Evolutionary conservation across 305 asterid genomes (phyloP), one percentile per base, ranked within the genome.

Genomic region (Fraxinus angustifolia): DNA sequence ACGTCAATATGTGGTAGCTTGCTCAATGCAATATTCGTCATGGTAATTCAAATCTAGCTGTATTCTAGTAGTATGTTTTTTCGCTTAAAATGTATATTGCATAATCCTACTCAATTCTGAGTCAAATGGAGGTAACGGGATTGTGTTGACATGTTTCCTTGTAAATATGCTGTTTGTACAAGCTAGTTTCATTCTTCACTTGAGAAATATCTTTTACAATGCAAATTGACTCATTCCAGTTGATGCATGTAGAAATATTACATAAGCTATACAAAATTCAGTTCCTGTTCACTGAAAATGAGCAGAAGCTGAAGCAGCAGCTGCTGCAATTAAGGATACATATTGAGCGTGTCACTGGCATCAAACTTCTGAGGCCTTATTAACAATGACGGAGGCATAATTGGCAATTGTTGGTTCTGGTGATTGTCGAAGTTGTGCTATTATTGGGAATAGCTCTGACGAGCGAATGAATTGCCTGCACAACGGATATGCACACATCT

Each of bases 391-490:
- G 21, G 98, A 78, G 72, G 98, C 98, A 60, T 96, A 96, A 80
- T 92, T 94, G 74, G 97, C 94, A 30, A 93, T 94, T 72, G 95
- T 89, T 70, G 94, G 78, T 89, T 94, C 98, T 3, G 99, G 98
- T n/a, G 99, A 94, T 78, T 93, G 98, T 48, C 94, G 90, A 35
- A 94, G 98, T 88, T 90, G 96, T 17, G 90, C 92, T 83, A 96
- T 85, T 19, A 91, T 80, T 3, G 97, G 96, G 72, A 93, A 91
- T 1, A 90, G 86, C 78, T 94, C 98, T 0, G 98, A 96, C 1
- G 95, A 87, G 74, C 97, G 91, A 78, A 96, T 92, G 83, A 86
- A 93, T 30, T 91, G 94, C 79, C 98, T 82, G 79, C 99, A 96
- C 30, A 83, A 93, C 16, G 95, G 92, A 83, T 96, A 93, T 21